Conservation (phyloP, 768 basidiomycete genomes). For the Gyrodon lividus region DNA sequence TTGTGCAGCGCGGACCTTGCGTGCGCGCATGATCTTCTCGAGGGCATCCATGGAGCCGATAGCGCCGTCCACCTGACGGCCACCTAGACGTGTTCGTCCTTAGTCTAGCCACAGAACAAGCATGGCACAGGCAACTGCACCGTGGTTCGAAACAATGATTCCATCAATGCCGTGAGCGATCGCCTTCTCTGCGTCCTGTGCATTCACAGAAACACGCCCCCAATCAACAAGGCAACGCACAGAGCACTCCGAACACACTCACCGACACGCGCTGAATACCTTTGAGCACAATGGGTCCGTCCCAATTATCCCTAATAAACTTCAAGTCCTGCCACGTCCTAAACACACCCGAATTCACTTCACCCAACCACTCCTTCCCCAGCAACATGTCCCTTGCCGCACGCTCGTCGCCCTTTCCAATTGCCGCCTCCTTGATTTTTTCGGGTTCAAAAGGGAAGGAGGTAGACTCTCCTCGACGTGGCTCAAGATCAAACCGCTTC, state of each 20-base stretch:
- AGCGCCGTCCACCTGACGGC: conserved; percentile 81
- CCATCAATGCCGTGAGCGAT: conserved; percentile 44
- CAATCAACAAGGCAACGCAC: not conserved
- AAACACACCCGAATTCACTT: conserved; percentile 61
- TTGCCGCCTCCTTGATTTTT: conserved; percentile 40
- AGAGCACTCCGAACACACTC: conserved; percentile 15
- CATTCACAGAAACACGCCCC: not conserved
- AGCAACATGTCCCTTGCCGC: conserved; percentile 41
- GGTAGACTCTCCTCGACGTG: conserved; percentile 33
- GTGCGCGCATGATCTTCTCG: conserved; percentile 64
- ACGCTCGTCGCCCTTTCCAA: conserved; percentile 47
- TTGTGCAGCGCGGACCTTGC: too few species aligned
- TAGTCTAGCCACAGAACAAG: too few species aligned
- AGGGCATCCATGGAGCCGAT: conserved; percentile 75
- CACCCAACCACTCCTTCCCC: conserved; percentile 61
- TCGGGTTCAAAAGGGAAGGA: conserved; percentile 35
- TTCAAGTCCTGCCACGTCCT: conserved; percentile 70
- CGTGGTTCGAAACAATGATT: conserved; percentile 48
- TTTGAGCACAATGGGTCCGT: conserved; percentile 74
- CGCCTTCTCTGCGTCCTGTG: conserved; percentile 51
- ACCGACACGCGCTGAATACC: conserved; percentile 70
- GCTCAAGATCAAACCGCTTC: conserved; percentile 49
- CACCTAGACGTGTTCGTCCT: too few species aligned
- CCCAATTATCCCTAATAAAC: conserved; percentile 71
- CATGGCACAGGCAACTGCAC: too few species aligned